These are phyloP conservation scores for Cordyceps fumosorosea DNA, from an alignment of 2,329 filamentous ascomycete genomes.

Conservation along the genomic window DNA sequence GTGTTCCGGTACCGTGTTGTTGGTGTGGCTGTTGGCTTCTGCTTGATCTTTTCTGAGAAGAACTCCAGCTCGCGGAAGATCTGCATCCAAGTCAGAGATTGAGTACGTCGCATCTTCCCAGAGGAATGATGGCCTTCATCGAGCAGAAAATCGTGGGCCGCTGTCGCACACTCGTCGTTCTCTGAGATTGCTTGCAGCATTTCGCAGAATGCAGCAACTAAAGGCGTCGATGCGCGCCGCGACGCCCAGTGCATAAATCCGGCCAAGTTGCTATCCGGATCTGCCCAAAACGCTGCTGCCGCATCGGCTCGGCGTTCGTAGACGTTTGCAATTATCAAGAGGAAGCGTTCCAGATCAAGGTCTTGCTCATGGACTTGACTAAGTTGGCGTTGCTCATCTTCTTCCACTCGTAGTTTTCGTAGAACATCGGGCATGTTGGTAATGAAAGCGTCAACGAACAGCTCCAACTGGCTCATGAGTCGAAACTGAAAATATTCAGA, in stretches of 20 bases:
- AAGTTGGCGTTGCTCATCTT: conserved; percentile 76
- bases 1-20: conserved; percentile 43
- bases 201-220: conserved; percentile 93
- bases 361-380: conserved; percentile 60
- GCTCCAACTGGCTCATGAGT: conserved; percentile 75
- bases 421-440: conserved; percentile 92
- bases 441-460: conserved; percentile 87
- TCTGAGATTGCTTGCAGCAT: conserved; percentile 86
- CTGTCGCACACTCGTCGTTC: conserved; percentile 73
- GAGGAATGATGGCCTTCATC: conserved; percentile 72
- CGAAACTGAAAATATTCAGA: conserved; percentile 64
- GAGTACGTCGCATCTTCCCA: conserved; percentile 72
- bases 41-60: conserved; percentile 71
- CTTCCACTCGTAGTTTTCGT: conserved; percentile 75
- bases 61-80: conserved; percentile 87
- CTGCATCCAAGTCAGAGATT: conserved; percentile 85
- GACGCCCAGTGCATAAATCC: conserved; percentile 98
- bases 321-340: conserved; percentile 85
- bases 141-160: conserved; percentile 81
- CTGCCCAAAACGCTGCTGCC: conserved; percentile 83
- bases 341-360: conserved; percentile 77
- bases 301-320: conserved; percentile 82
- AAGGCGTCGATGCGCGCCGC: conserved; percentile 85
- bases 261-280: conserved; percentile 85
- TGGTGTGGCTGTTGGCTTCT: conserved; percentile 51